phyloP scores from a whole-genome alignment of 1,284 basidiomycete species.

The Cryptococcus sp. region DNA sequence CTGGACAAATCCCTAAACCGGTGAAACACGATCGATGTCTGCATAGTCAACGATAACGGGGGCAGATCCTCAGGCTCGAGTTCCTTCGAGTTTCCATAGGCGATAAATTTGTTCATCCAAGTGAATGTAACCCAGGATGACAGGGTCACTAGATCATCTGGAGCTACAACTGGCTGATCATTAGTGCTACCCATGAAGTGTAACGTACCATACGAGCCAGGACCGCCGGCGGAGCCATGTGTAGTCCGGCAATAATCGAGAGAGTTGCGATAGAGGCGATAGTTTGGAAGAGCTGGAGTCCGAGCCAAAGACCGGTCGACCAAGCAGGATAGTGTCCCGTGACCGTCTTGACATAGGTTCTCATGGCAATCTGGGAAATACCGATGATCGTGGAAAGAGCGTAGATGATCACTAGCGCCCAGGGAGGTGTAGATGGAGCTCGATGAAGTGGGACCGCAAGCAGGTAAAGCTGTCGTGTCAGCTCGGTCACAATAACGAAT shows the following conservation, averaged over 20 bases:
- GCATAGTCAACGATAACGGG: constrained; percentile 62
- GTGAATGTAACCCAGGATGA: constrained; percentile 73
- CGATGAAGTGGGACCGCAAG: constrained; percentile 24
- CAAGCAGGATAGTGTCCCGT: constrained; percentile 25
- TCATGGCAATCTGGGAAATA: constrained; percentile 20
- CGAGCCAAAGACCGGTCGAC: constrained; percentile 21
- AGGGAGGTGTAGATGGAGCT: constrained; percentile 38
- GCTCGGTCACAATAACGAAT: background rate
- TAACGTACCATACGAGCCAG: constrained; percentile 29
- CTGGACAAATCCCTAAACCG: constrained; percentile 49
- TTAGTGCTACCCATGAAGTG: background rate
- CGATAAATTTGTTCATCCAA: constrained; percentile 67
- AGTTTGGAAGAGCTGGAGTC: constrained; percentile 25
- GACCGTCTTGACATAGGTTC: constrained; percentile 22
- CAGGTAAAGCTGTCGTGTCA: constrained; percentile 25
- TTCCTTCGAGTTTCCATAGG: constrained; percentile 57
- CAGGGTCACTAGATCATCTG: constrained; percentile 67
- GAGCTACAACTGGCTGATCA: constrained; percentile 12
- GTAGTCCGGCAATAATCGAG: constrained; percentile 21
- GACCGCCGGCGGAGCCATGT: constrained; percentile 30
- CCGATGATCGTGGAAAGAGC: constrained; percentile 25
- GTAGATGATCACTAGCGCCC: constrained; percentile 30
- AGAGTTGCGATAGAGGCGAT: constrained; percentile 21
- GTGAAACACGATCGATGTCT: constrained; percentile 62
- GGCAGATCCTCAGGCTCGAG: constrained; percentile 69